Base-by-base conservation (phyloP, 345 rosid species). In the Bruguiera parviflora region DNA sequence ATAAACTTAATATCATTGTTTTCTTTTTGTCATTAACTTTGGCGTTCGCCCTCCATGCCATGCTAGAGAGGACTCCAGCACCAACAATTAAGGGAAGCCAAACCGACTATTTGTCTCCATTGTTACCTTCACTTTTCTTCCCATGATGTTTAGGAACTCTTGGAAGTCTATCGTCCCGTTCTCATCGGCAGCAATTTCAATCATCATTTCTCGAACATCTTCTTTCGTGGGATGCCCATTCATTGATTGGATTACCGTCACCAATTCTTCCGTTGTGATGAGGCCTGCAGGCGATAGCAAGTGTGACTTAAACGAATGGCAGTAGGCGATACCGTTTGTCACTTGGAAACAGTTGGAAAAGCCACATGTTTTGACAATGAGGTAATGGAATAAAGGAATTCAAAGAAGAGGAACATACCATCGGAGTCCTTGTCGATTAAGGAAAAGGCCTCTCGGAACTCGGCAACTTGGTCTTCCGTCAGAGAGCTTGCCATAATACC, bases 381-480 rank as follows among this genome's bases (percentile, higher is more conserved):
- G 47, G 47, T 39, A 2, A 39, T 39, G 47, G 16, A 8, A 43
- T 43, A 15, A 11, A 43, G 49, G 49, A 13, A 43, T 43, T 13
- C 16, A 56, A 5, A 22, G 59, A 10, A 22, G 29, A 10, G 35
- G 24, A 6, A 58, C 63, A 47, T 11, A 88, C 92, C 89, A 33
- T 88, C 86, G 0, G 84, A 71, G 58, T 84, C 85, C 75, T 71
- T 81, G 78, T 86, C 89, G 20, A 88, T 84, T 72, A 84, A 64
- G 55, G 65, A 58, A 64, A 88, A 86, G 22, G 90, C 87, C 67
- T 84, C 90, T 5, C 63, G 83, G 69, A 88, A 81, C 65, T 88
- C 86, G 0, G 79, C 78, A 27, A 84, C 52, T 65, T 84, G 90
- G 46, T 84, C 83, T 61, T 86, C 83, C 1, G 85, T 60, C 63